phyloP scores from a whole-genome alignment of 2,329 filamentous ascomycete genomes.

The Trichophyton equinum region DNA sequence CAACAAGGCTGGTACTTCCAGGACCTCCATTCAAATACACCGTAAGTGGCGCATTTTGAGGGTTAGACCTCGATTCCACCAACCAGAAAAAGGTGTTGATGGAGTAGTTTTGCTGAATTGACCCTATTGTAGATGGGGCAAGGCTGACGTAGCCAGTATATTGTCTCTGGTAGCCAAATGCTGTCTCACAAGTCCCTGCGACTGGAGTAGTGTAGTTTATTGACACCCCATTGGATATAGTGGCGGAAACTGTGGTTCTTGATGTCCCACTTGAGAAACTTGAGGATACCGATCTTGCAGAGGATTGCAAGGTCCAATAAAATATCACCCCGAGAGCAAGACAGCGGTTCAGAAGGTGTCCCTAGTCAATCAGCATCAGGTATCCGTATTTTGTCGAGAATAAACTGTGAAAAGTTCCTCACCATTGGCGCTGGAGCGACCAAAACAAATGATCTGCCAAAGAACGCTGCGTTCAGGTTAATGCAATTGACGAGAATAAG shows the following conservation, averaged over 20 bases:
- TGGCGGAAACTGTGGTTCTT: not conserved
- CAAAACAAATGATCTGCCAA: not conserved
- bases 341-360: not conserved
- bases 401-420: not conserved
- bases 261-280: not conserved
- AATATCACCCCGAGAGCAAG: not conserved
- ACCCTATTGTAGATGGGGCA: conserved; percentile 29
- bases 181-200: conserved; percentile 44
- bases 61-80: conserved; percentile 44
- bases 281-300: not conserved
- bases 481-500: not conserved
- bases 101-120: conserved; percentile 40
- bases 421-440: not conserved
- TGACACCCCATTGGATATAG: not conserved
- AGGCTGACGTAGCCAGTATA: conserved; percentile 51
- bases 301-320: not conserved
- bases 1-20: conserved; percentile 46
- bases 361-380: not conserved
- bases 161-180: conserved; percentile 38
- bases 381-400: not conserved
- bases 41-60: conserved; percentile 43
- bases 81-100: conserved; percentile 58
- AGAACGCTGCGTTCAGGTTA: not conserved
- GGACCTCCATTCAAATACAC: conserved; percentile 54
- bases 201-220: not conserved